A percentile compares a stretch with the other conserved stretches of the same genome.
These are phyloP conservation scores for Scenedesmus sp. DNA, from an alignment of 163 green algal species.

Conservation along the genomic window DNA sequence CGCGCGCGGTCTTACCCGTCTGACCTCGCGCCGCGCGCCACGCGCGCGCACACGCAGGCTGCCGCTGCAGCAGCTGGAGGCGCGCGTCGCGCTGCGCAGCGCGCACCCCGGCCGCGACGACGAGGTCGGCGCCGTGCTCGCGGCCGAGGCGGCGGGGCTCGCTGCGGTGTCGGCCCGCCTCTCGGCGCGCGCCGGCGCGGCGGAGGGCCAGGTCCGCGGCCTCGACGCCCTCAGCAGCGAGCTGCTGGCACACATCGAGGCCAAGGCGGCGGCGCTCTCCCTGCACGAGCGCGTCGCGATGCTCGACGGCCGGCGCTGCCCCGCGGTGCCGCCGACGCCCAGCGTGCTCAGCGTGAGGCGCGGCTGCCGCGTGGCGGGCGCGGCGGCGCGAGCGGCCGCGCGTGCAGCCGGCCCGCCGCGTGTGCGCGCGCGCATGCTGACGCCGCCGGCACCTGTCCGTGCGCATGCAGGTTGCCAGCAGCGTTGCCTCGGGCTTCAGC, in stretches of 20 bases:
- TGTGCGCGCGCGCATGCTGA: not conserved
- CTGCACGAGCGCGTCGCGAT: slow-evolving; percentile 24
- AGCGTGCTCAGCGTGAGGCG: slow-evolving; percentile 41
- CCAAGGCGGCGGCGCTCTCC: slow-evolving; percentile 23
- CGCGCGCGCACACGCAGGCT: slow-evolving; percentile 2
- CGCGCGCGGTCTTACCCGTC: too few species aligned
- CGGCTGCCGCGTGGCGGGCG: too few species aligned
- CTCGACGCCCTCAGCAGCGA: slow-evolving; percentile 5
- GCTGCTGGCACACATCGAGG: slow-evolving; percentile 12
- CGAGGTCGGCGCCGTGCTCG: slow-evolving; percentile 29
- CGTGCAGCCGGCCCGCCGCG: too few species aligned
- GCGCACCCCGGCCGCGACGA: slow-evolving; percentile 7
- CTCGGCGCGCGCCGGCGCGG: not conserved
- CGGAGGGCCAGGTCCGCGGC: slow-evolving; percentile 4
- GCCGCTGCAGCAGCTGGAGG: slow-evolving; percentile 40
- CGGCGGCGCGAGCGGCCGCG: too few species aligned
- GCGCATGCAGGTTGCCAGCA: slow-evolving; percentile 42
- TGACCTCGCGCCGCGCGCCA: too few species aligned
- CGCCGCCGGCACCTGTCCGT: not conserved
- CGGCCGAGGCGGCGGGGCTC: slow-evolving; percentile 21
- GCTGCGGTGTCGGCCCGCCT: slow-evolving; percentile 21
- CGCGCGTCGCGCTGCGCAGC: slow-evolving; percentile 1
- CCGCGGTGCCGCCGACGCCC: slow-evolving; percentile 23
- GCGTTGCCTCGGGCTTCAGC: slow-evolving; percentile 35
- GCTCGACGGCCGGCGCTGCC: slow-evolving; percentile 15